phyloP scores from a whole-genome alignment of 179 eudicot species.

The Silene coronaria region DNA sequence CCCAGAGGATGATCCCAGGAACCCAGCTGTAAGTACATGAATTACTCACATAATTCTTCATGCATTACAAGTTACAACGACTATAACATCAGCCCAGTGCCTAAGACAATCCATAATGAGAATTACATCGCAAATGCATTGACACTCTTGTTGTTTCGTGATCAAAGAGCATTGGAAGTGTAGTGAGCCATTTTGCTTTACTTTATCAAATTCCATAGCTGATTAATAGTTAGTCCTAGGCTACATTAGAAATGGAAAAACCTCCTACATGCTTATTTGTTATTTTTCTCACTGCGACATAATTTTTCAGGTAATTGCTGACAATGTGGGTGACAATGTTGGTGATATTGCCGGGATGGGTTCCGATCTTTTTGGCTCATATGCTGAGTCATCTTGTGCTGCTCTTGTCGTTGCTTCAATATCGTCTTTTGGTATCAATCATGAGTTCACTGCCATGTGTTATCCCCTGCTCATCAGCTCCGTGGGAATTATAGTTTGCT shows the following conservation, averaged over 20 bases:
- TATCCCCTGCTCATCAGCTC: constrained; percentile 77
- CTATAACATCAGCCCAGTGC: background rate
- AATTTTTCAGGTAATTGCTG: constrained; percentile 72
- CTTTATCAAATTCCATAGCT: background rate
- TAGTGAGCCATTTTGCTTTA: background rate
- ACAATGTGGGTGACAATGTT: constrained; percentile 92
- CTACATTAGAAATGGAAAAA: too few species aligned
- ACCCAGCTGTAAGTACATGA: constrained; percentile 66
- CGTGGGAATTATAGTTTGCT: constrained; percentile 70
- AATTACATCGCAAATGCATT: background rate
- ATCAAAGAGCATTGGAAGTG: background rate
- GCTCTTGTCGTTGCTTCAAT: constrained; percentile 94
- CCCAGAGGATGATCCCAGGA: constrained; percentile 94
- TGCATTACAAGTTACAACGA: background rate
- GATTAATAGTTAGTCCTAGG: too few species aligned
- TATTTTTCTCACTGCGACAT: background rate
- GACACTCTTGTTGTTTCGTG: background rate
- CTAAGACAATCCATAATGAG: too few species aligned
- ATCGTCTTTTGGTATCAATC: constrained; percentile 79
- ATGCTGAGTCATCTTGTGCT: constrained; percentile 90
- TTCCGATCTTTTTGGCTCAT: constrained; percentile 94
- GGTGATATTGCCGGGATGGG: constrained; percentile 99
- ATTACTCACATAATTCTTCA: background rate
- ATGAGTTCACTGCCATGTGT: constrained; percentile 74
- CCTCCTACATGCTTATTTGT: background rate